Evolutionary conservation across 75 land plant species (phyloP).

Genomic region (Cryptomeria japonica): DNA sequence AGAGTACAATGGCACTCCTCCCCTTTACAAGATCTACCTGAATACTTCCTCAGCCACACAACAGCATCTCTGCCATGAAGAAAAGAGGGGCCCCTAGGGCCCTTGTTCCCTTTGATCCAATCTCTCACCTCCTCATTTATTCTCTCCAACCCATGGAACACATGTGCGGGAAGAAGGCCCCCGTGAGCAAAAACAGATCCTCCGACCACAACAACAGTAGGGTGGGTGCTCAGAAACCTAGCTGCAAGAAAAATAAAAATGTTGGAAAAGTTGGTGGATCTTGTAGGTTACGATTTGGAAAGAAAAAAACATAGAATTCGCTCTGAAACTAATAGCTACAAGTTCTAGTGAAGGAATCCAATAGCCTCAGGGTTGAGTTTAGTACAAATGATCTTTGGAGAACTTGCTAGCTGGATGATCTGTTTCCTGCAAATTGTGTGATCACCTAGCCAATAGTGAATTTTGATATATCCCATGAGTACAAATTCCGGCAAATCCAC

Average conservation of each 20-base stretch:
- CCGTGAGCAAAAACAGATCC: constrained; percentile 92
- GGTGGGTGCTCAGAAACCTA: constrained; percentile 60
- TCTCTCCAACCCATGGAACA: constrained; percentile 70
- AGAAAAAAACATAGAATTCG: neutral
- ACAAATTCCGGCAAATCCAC: neutral
- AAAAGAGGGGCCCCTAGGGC: constrained; percentile 34
- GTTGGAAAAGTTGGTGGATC: neutral
- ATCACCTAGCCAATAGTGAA: neutral
- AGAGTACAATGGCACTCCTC: constrained; percentile 62
- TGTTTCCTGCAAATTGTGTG: neutral
- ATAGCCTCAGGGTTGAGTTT: neutral
- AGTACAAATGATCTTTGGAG: neutral
- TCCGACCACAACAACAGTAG: constrained; percentile 79
- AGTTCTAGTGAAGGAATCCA: neutral
- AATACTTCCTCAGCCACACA: constrained; percentile 89
- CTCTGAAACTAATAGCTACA: neutral
- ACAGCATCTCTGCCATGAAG: constrained; percentile 62
- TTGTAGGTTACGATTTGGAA: neutral
- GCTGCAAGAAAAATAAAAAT: constrained; percentile 19
- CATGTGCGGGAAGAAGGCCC: constrained; percentile 71
- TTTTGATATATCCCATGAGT: neutral
- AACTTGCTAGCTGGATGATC: neutral
- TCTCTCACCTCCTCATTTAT: constrained; percentile 87
- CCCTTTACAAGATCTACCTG: constrained; percentile 35
- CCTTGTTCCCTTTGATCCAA: constrained; percentile 73